Conservation (phyloP, 2,329 filamentous ascomycete genomes). For the Incumbomyces lentus region DNA sequence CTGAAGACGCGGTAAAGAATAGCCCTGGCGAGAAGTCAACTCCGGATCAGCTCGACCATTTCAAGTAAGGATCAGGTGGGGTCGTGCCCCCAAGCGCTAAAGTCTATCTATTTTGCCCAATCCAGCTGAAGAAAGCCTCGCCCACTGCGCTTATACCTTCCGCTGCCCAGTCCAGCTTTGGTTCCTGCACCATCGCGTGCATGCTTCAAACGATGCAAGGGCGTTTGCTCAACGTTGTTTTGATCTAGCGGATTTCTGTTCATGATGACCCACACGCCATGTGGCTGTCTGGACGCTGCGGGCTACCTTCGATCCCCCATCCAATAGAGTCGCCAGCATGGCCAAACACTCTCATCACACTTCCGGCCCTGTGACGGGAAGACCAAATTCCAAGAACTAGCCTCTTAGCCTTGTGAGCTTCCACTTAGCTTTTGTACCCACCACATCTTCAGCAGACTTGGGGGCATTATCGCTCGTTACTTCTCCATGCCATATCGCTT, state of each 20-base stretch:
- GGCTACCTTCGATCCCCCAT: neutral
- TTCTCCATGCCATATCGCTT: slow-evolving; percentile 21
- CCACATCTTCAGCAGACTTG: neutral
- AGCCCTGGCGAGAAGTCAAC: neutral
- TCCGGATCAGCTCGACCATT: neutral
- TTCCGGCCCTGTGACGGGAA: neutral
- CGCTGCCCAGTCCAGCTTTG: neutral
- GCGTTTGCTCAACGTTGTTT: no score
- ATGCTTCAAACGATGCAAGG: no score
- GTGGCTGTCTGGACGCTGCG: slow-evolving; percentile 2
- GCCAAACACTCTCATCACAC: neutral
- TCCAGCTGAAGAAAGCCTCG: neutral
- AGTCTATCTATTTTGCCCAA: slow-evolving; percentile 2
- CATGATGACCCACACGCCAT: neutral
- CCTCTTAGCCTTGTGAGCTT: slow-evolving; percentile 2
- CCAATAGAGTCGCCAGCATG: neutral
- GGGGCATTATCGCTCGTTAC: slow-evolving; percentile 6
- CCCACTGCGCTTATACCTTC: neutral
- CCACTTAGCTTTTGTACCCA: neutral
- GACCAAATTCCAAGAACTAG: neutral
- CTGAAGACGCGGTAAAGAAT: neutral
- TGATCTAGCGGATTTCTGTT: no score
- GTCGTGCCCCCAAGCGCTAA: neutral
- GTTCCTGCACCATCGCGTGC: neutral
- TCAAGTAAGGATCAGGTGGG: neutral